Evolutionary conservation across 139 green algal species (phyloP), one percentile per base, ranked within the genome.

Genomic region (Auxenochlorella protothecoides): DNA sequence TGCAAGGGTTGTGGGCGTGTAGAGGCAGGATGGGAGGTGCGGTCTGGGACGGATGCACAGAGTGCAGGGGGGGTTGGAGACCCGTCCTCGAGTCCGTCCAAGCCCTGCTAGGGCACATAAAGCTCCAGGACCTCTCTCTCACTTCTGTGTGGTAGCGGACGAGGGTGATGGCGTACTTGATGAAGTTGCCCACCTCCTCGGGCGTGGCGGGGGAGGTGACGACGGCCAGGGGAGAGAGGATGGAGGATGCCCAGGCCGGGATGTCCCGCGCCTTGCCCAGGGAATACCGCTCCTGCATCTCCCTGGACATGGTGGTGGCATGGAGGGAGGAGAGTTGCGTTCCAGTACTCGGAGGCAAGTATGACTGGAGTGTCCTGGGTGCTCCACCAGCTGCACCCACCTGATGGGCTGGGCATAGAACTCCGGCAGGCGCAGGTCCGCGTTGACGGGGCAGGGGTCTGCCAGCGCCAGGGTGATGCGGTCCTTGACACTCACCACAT

Each of bases 141-240:
- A 89, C 68, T 62, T 82, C 73, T 4, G 87, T 61, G 71, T 91
- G 80, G 61, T 77, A 65, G 15, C 75, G 59, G 2, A 69, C 71
- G 63, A 90, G 75, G 0, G 79, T 84, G 3, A 85, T 71, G 57
- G 72, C 54, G 54, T 91, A 91, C 67, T 89, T 88, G 55, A 88
- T 70, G 68, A 91, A 92, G n/a, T 55, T 68, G 4, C 60, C 80
- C 57, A 92, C 62, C 14, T 87, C 81, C 52, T 83, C 63, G 9
- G 44, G 11, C 27, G 14, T 59, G 5, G 72, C 53, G 0, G 89
- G 89, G 16, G 74, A 64, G 63, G 93, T 80, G 70, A 85, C 82
- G 15, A 94, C 69, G 71, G 86, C 91, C 67, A 81, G 56, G n/a
- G 81, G 77, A 1, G 81, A 89, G 77, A 95, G 92, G 69, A 92